These are phyloP conservation scores for Xylaria sp. DNA, from an alignment of 2,329 filamentous ascomycete genomes.

Conservation along the genomic window DNA sequence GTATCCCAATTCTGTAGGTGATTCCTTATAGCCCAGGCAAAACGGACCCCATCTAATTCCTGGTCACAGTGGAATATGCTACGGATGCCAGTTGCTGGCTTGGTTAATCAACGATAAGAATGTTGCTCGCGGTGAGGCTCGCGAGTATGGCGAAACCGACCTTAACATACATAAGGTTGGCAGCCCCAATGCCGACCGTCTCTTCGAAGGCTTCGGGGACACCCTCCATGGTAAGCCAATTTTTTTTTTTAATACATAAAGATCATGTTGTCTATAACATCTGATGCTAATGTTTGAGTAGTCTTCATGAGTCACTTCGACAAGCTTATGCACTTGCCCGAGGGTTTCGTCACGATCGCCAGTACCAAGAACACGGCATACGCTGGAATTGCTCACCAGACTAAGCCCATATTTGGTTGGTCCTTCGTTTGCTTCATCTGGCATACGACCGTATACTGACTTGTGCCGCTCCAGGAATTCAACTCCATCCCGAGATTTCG, in stretches of 20 bases:
- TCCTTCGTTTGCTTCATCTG: neutral
- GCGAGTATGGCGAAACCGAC: slow-evolving; percentile 77
- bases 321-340: slow-evolving; percentile 80
- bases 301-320: slow-evolving; percentile 91
- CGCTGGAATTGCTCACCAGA: slow-evolving; percentile 80
- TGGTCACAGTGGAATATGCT: slow-evolving; percentile 64
- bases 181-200: slow-evolving; percentile 68
- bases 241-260: neutral
- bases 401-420: slow-evolving; percentile 74
- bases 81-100: slow-evolving; percentile 72
- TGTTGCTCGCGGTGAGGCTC: slow-evolving; percentile 57
- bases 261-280: neutral
- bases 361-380: slow-evolving; percentile 80
- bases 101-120: slow-evolving; percentile 73
- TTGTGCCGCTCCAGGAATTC: slow-evolving; percentile 63
- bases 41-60: slow-evolving; percentile 17
- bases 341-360: slow-evolving; percentile 78
- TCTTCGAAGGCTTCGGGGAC: slow-evolving; percentile 81
- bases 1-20: slow-evolving; percentile 62
- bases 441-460: slow-evolving; percentile 17
- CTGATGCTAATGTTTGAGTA: slow-evolving; percentile 37
- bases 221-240: slow-evolving; percentile 61
- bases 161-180: slow-evolving; percentile 69
- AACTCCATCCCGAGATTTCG: slow-evolving; percentile 87
- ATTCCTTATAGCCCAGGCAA: neutral